Evolutionary conservation across 2,329 filamentous ascomycete genomes (phyloP), one percentile per base, ranked within the genome.

Genomic region (Aspergillus tubingensis): DNA sequence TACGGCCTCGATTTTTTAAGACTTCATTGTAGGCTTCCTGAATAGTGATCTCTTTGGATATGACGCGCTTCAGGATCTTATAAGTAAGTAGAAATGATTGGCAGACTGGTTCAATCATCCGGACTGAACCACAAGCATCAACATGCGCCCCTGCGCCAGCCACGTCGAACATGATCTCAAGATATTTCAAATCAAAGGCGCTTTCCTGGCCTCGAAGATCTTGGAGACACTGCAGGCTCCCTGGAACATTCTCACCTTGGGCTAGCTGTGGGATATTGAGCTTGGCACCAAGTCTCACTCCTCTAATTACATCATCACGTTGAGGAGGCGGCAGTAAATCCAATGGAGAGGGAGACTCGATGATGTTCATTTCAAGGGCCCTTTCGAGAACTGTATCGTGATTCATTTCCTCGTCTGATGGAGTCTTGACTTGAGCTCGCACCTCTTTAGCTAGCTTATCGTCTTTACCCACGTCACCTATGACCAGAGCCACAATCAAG

Each of bases 391-490:
- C 11, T 2, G 30, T 7, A 15, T 59, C 57, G 17, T 59, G 57
- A 11, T 59, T 55, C 13, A 19, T 41, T 27, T 52, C n/a, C 25
- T 43, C 8, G 36, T 10, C 21, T 30, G 41, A 15, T n/a, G 3
- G 17, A 1, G 8, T n/a, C 10, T 13, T 8, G 21, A 49, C n/a
- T 41, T 27, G 15, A 1, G 21, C 47, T 1, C 7, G 17, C 36
- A 54, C 39, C 10, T 30, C 13, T 5, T 11, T 19, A 5, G 27
- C 52, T 27, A 54, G 52, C 0, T 13, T 5, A 13, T 71, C 63
- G 43, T 77, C 74, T 50, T 78, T 79, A n/a, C 77, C 76, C n/a
- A 78, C 63, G 52, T 79, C 76, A 41, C 77, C 76, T 36, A 78
- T 68, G 3, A 77, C 55, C 57, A 77, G 71, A 5, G 74, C 69